These are phyloP conservation scores for Nemania bipapillata DNA, from an alignment of 2,329 filamentous ascomycete genomes.

Conservation along the genomic window DNA sequence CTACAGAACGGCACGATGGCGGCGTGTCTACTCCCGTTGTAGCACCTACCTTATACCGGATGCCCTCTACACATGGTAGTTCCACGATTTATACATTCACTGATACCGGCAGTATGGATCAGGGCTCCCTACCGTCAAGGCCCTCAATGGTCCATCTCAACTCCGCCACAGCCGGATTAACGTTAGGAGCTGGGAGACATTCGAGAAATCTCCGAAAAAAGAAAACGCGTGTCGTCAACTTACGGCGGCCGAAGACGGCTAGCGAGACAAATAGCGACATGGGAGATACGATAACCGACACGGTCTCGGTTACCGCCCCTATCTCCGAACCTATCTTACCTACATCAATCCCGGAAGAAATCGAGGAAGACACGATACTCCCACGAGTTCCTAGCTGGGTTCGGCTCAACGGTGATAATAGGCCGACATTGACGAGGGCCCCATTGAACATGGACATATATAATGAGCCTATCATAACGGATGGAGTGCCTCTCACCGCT, in stretches of 20 bases:
- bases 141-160: conserved; percentile 72
- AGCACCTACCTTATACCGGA: conserved; percentile 68
- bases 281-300: conserved; percentile 63
- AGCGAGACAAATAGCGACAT: conserved; percentile 63
- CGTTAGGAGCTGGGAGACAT: conserved; percentile 68
- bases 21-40: conserved; percentile 60
- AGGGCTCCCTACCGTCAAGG: conserved; percentile 73
- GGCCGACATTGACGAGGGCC: conserved; percentile 48
- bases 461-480: conserved; percentile 43
- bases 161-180: conserved; percentile 71
- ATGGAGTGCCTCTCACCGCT: conserved; percentile 34
- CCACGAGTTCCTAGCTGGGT: conserved; percentile 53
- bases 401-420: conserved; percentile 55
- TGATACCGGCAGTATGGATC: conserved; percentile 72
- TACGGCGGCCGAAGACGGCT: conserved; percentile 71
- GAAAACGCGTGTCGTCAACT: conserved; percentile 84
- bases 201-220: conserved; percentile 76
- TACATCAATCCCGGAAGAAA: conserved; percentile 68
- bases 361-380: conserved; percentile 58
- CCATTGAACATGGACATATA: conserved; percentile 53
- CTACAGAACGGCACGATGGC: conserved; percentile 74
- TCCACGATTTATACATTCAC: conserved; percentile 78
- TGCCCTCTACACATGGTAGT: conserved; percentile 69
- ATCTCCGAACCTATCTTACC: conserved; percentile 70
- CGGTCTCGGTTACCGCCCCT: conserved; percentile 66